Evolutionary conservation across 306 rosid species (phyloP).

Genomic region (Vigna radiata): DNA sequence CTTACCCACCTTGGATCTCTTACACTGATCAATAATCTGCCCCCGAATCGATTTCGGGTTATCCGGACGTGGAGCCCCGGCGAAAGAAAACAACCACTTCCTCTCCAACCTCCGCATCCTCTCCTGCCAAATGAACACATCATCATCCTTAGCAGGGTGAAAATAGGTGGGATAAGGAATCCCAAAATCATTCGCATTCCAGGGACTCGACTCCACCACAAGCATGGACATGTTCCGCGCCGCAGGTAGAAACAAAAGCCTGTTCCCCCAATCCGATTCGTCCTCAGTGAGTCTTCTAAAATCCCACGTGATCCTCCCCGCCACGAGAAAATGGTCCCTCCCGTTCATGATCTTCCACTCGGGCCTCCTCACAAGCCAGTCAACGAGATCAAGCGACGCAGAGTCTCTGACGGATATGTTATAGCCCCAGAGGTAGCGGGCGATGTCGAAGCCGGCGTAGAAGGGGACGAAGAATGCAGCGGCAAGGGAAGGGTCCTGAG

Average conservation of each 20-base stretch:
- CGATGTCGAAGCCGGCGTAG: conserved; percentile 97
- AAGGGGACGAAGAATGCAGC: conserved; percentile 96
- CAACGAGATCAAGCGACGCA: conserved; percentile 78
- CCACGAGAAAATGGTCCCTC: conserved; percentile 93
- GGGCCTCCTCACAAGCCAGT: conserved; percentile 85
- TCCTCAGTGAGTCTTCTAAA: conserved; percentile 78
- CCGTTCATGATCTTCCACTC: conserved; percentile 94
- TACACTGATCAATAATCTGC: conserved; percentile 85
- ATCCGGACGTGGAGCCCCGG: conserved; percentile 95
- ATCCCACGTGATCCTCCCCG: conserved; percentile 98
- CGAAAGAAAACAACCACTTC: conserved; percentile 90
- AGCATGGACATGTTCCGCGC: conserved; percentile 99
- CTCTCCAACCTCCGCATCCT: conserved; percentile 63
- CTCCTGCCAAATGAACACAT: conserved; percentile 71
- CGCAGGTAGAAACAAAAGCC: conserved; percentile 92
- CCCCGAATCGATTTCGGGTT: conserved; percentile 89
- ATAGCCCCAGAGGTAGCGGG: conserved; percentile 92
- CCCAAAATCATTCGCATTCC: conserved; percentile 98
- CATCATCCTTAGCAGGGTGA: conserved; percentile 93
- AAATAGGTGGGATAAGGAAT: conserved; percentile 97
- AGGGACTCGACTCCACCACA: conserved; percentile 98
- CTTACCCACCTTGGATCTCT: conserved; percentile 75
- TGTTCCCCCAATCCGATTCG: conserved; percentile 88
- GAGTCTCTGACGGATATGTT: conserved; percentile 82
- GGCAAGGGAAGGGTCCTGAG: conserved; percentile 79